Base-by-base conservation (phyloP, 148 eudicot genomes). In the Polygonum maritimum region DNA sequence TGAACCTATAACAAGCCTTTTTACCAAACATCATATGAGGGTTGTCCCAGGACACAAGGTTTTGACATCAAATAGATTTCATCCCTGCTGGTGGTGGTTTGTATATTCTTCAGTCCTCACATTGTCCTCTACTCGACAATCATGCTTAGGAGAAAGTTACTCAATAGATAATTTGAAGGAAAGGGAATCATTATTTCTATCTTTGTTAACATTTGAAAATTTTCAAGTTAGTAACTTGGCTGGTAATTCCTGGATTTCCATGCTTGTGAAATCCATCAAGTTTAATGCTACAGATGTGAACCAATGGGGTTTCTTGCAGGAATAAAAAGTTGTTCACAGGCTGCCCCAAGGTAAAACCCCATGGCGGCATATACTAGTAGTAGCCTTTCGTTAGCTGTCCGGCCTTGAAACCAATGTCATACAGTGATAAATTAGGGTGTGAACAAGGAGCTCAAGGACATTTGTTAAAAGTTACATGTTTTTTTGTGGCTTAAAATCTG, bases 271-370 rank as follows among this genome's bases (percentile, higher is more conserved):
- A 47, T 73, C 55, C 52, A 47, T 73, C 57, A 48, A 73, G 54
- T n/a, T 71, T 73, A 48, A 26, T 47, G 55, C 40, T 73, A 22
- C 36, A 45, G 55, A 9, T 19, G 63, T 73, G 57, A 47, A 73
- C 33, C 58, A 45, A 18, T 73, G 35, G 55, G 36, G 22, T 73
- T 22, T 73, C 54, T 73, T 45, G 55, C 75, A 73, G 75, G 55
- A 49, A 73, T 73, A 51, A 48, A 51, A 48, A 73, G 38, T 73
- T 57, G 39, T 73, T 73, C 39, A 48, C 57, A 47, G 75, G 31
- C 75, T 73, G 75, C 58, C 57, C 55, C 55, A 47, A 73, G 75
- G 75, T 73, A 73, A 73, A 45, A 51, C 40, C 75, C 74, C 48
- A 3, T 48, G 75, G 75, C 22, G 55, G 55, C 54, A 73, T 73